A percentile compares a stretch with the other conserved stretches of the same genome.
phyloP scores from a whole-genome alignment of 345 rosid species.

The Eutrema japonicum region DNA sequence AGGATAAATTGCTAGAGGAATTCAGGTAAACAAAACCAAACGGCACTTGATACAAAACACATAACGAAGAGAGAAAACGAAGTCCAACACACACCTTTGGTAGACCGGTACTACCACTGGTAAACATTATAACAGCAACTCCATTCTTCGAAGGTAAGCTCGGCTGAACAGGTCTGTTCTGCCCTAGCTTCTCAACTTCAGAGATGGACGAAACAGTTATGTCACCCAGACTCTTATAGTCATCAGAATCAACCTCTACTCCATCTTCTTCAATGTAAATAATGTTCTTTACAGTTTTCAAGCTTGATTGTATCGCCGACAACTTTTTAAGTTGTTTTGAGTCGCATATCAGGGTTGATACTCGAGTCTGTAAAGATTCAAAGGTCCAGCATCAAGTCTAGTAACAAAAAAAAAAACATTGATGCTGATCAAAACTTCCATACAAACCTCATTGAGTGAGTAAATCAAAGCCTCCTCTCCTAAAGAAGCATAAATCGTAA shows the following conservation, averaged over 20 bases:
- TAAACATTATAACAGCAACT: slow-evolving; percentile 84
- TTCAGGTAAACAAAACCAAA: not conserved
- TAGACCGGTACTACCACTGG: slow-evolving; percentile 94
- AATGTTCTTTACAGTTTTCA: slow-evolving; percentile 60
- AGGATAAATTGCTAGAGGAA: slow-evolving; percentile 2
- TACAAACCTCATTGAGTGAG: slow-evolving; percentile 81
- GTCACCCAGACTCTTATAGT: slow-evolving; percentile 43
- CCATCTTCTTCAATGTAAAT: slow-evolving; percentile 76
- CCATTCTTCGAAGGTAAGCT: slow-evolving; percentile 70
- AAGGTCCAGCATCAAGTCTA: not conserved
- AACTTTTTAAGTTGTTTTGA: slow-evolving; percentile 73
- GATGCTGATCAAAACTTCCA: not conserved
- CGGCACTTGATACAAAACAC: not conserved
- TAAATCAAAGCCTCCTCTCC: slow-evolving; percentile 86
- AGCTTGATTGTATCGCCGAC: slow-evolving; percentile 60
- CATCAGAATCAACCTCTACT: slow-evolving; percentile 45
- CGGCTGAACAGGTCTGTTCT: slow-evolving; percentile 55
- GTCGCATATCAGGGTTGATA: slow-evolving; percentile 80
- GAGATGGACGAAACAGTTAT: slow-evolving; percentile 70
- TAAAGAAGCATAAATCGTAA: slow-evolving; percentile 90
- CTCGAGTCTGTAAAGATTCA: slow-evolving; percentile 67
- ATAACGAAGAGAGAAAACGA: slow-evolving; percentile 11
- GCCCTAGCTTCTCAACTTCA: slow-evolving; percentile 79
- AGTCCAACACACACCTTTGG: slow-evolving; percentile 75
- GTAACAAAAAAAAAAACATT: not conserved